Percentiles rank a stretch among this genome's conserved stretches.
Evolutionary conservation across 805 yeast genomes (phyloP).

Genomic region (Suhomyces xylopsoci): DNA sequence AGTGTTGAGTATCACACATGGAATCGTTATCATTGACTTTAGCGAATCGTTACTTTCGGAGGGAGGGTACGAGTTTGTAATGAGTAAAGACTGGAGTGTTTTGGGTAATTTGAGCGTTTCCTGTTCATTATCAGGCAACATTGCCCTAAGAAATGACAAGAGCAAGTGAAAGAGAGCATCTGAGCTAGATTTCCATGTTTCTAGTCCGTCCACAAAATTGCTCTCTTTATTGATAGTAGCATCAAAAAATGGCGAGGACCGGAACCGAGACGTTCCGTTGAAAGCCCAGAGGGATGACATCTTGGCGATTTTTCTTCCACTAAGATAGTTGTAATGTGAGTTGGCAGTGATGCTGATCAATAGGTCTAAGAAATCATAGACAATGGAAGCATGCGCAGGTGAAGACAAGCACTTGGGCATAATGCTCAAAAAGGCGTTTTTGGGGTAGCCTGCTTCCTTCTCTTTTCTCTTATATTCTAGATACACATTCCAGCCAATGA

Average conservation of each 20-base stretch:
- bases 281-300: constrained; percentile 92
- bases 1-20: constrained; percentile 58
- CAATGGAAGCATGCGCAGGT: constrained; percentile 86
- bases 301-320: constrained; percentile 75
- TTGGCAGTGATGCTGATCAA: constrained; percentile 75
- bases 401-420: constrained; percentile 84
- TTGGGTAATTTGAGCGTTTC: constrained; percentile 60
- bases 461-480: constrained; percentile 65
- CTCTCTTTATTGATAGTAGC: constrained; percentile 33
- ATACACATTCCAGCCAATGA: constrained; percentile 86
- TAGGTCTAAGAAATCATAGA: constrained; percentile 81
- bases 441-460: constrained; percentile 61
- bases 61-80: constrained; percentile 77
- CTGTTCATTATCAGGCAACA: constrained; percentile 65
- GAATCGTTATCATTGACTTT: constrained; percentile 48
- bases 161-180: constrained; percentile 83
- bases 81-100: constrained; percentile 60
- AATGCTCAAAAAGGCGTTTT: constrained; percentile 69
- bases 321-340: constrained; percentile 71
- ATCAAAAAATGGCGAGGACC: constrained; percentile 33
- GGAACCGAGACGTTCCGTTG: constrained; percentile 35
- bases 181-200: constrained; percentile 75
- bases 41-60: constrained; percentile 32
- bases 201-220: constrained; percentile 64
- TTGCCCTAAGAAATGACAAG: constrained; percentile 71